phyloP scores from a whole-genome alignment of 495 filamentous ascomycete genomes.

The Aspergillus conjunctus region DNA sequence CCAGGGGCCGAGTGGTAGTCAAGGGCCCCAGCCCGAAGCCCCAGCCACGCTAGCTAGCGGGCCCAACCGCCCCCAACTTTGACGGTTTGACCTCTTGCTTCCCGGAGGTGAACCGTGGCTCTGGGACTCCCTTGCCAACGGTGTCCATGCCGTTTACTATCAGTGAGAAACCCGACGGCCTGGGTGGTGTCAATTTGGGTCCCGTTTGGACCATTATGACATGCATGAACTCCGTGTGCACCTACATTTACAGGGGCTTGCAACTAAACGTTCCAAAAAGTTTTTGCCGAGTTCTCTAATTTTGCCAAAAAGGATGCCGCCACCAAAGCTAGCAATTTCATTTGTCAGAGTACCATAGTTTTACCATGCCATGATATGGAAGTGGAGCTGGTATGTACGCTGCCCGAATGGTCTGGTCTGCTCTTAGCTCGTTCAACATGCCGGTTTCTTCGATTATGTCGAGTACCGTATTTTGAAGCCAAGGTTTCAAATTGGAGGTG shows the following conservation, averaged over 20 bases:
- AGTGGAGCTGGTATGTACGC: too few species aligned
- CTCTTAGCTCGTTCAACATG: too few species aligned
- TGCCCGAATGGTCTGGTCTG: too few species aligned
- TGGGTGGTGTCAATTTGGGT: constrained; percentile 29
- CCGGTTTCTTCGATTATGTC: too few species aligned
- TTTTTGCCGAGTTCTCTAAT: too few species aligned
- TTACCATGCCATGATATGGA: too few species aligned
- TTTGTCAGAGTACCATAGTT: too few species aligned
- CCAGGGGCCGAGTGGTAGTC: too few species aligned
- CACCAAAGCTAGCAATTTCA: too few species aligned
- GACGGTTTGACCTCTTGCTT: constrained; percentile 27
- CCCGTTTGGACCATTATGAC: constrained; percentile 21
- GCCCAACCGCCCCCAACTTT: constrained; percentile 12
- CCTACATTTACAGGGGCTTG: constrained; percentile 11
- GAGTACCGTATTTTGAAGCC: too few species aligned
- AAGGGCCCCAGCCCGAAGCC: background rate
- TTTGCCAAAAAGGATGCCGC: too few species aligned
- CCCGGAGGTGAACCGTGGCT: constrained; percentile 48
- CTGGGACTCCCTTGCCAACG: constrained; percentile 34
- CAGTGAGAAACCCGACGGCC: constrained; percentile 31
- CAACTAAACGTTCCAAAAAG: background rate
- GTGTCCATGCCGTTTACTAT: constrained; percentile 12
- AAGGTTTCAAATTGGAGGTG: too few species aligned
- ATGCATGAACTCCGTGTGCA: constrained; percentile 32
- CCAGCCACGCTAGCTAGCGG: background rate